Evolutionary conservation across 2,329 filamentous ascomycete genomes (phyloP).

Genomic region (Esteya vermicola): DNA sequence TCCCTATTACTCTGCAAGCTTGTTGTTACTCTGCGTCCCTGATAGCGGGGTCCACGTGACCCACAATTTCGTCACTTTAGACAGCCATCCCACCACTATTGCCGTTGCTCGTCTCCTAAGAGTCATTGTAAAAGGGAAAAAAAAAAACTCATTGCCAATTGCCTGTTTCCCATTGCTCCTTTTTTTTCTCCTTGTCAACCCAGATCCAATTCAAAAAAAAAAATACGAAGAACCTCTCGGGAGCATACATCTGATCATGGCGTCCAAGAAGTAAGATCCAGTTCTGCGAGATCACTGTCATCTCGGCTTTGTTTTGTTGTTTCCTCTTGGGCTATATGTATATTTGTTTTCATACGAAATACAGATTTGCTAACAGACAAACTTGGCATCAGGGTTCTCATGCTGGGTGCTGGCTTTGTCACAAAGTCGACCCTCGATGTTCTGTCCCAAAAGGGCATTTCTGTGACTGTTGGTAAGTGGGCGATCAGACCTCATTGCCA

Average conservation of each 20-base stretch:
- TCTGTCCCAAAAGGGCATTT: constrained; percentile 42
- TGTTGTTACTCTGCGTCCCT: too few relatives aligned
- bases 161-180: not conserved
- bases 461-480: constrained; percentile 48
- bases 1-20: not conserved
- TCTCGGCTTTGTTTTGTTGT: too few relatives aligned
- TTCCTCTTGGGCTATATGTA: too few relatives aligned
- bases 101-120: too few relatives aligned
- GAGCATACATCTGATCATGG: constrained; percentile 4
- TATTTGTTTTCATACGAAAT: not conserved
- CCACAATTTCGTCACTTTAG: not conserved
- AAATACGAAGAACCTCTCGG: not conserved
- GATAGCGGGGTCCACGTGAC: constrained; percentile 2
- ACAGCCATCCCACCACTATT: not conserved
- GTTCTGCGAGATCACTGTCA: too few relatives aligned
- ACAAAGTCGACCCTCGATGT: constrained; percentile 51
- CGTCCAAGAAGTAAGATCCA: constrained; percentile 6
- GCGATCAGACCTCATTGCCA: too few relatives aligned
- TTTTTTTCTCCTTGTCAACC: too few relatives aligned
- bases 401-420: constrained; percentile 43
- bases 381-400: constrained; percentile 19
- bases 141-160: not conserved
- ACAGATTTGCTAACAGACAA: not conserved
- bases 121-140: too few relatives aligned
- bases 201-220: not conserved